Base-by-base conservation (phyloP, 2,329 filamentous ascomycete species). In the Nothopassalora personata region DNA sequence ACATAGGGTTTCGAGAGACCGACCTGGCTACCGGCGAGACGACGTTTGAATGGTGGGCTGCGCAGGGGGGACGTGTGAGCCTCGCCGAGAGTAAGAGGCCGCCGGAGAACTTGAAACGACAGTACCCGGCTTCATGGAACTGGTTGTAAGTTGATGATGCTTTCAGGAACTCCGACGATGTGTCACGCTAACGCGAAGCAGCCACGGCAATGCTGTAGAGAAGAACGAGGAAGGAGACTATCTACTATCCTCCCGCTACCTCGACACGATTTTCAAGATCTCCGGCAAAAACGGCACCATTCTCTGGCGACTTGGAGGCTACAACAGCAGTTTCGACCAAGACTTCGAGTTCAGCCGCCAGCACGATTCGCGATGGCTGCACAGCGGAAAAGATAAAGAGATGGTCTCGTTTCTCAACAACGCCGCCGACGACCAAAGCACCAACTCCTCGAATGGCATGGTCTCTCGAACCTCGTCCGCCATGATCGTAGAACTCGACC, bases 161-260 rank as follows among this genome's bases (percentile, higher is more conserved):
- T 10, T 13, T 33, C 30, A 31, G 11, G 9, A 23, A 11, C 7
- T 10, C 13, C 13, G 9, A 7, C 4, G 1, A 4, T 15, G 27
- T 13, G 9, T n/a, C 7, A 34, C 18, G 54, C 54, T 56, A 10
- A 56, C 54, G 3, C 19, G 18, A 15, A 11, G 4, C 18, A 60
- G 54, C 30, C 76, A 77, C 49, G 66, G 73, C 51, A 77, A 77
- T 57, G 69, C 73, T 1, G 67, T 76, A 27, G 74, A 76, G 55
- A 75, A 72, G 56, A 73, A 73, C 51, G 60, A 56, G 3, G 61
- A 69, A 11, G 75, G 75, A 4, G 72, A 77, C 56, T 76, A 72
- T 46, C 48, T 76, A 23, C 63, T 77, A 11, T 76, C 75, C 0
- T 68, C 71, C 33, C 72, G 75, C 4, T 72, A 74, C 57, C 74